Conservation (phyloP, 371 early-diverging fungal species). For the Rhizopus stolonifer region DNA sequence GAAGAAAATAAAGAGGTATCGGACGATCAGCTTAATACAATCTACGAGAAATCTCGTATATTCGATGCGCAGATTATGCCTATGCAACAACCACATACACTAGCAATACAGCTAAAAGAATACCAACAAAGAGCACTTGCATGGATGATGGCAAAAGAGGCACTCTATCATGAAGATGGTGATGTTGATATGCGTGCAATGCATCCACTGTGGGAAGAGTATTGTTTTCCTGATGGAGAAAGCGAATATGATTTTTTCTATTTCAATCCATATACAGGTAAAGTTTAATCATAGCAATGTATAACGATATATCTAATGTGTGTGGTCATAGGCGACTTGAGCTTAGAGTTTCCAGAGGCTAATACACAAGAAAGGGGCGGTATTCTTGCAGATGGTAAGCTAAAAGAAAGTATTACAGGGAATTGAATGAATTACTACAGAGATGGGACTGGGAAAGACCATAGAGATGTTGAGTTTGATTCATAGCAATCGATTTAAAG, state of each 20-base stretch:
- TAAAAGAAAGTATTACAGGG: background rate
- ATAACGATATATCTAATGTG: background rate
- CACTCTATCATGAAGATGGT: conserved; percentile 21
- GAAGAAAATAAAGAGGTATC: conserved; percentile 52
- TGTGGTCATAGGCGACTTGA: conserved; percentile 43
- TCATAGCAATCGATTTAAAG: conserved; percentile 49
- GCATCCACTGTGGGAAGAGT: conserved; percentile 69
- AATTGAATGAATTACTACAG: conserved; percentile 17
- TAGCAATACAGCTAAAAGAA: conserved; percentile 55
- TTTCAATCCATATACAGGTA: conserved; percentile 64
- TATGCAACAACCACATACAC: conserved; percentile 49
- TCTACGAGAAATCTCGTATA: conserved; percentile 63
- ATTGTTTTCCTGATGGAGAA: conserved; percentile 42
- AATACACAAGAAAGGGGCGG: conserved; percentile 63
- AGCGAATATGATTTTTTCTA: conserved; percentile 43
- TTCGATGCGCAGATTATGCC: conserved; percentile 53
- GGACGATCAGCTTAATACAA: conserved; percentile 55
- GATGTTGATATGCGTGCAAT: conserved; percentile 44
- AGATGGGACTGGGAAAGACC: conserved; percentile 93
- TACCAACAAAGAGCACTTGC: conserved; percentile 66
- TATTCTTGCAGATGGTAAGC: conserved; percentile 68
- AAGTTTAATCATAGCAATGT: background rate
- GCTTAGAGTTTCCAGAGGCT: conserved; percentile 52
- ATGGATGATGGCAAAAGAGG: conserved; percentile 67
- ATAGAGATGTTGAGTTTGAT: conserved; percentile 80